phyloP scores from a whole-genome alignment of 2,329 filamentous ascomycete genomes.

The Claviceps sp. region DNA sequence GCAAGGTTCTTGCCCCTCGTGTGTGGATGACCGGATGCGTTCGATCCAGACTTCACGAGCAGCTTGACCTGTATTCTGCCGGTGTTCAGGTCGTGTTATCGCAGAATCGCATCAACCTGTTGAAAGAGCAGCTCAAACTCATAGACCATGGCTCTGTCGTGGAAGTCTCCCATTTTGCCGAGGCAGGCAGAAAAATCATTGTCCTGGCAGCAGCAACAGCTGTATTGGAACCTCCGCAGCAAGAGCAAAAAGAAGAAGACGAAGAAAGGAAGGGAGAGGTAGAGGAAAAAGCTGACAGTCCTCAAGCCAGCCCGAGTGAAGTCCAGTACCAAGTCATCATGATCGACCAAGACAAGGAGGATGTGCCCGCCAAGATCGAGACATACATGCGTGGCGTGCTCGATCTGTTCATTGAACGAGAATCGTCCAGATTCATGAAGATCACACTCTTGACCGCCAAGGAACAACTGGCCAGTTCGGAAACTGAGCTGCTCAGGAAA shows the following conservation, averaged over 20 bases:
- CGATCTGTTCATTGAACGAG: conserved; percentile 42
- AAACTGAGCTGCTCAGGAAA: conserved; percentile 42
- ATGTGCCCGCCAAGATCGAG: conserved; percentile 45
- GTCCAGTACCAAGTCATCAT: conserved; percentile 29
- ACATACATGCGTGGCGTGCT: conserved; percentile 46
- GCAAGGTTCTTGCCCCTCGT: conserved; percentile 47
- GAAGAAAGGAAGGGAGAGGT: background rate
- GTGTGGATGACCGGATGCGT: conserved; percentile 54
- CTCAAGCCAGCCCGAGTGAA: background rate
- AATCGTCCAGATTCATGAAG: conserved; percentile 46
- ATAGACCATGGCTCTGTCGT: conserved; percentile 35
- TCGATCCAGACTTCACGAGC: conserved; percentile 46
- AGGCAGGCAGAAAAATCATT: conserved; percentile 31
- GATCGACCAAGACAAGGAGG: conserved; percentile 48
- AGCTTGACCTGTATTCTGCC: conserved; percentile 49
- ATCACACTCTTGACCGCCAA: conserved; percentile 42
- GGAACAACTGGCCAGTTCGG: conserved; percentile 29
- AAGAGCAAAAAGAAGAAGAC: conserved; percentile 4
- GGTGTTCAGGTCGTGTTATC: conserved; percentile 50
- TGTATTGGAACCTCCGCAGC: conserved; percentile 21
- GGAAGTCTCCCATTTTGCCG: conserved; percentile 47
- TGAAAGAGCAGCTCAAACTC: conserved; percentile 37
- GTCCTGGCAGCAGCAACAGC: conserved; percentile 22
- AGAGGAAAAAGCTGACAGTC: background rate
- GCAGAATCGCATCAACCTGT: conserved; percentile 42